Percentiles rank a stretch among this genome's conserved stretches.
These are phyloP conservation scores for Rhinocladiella similis DNA, from an alignment of 2,329 filamentous ascomycete genomes.

Conservation along the genomic window DNA sequence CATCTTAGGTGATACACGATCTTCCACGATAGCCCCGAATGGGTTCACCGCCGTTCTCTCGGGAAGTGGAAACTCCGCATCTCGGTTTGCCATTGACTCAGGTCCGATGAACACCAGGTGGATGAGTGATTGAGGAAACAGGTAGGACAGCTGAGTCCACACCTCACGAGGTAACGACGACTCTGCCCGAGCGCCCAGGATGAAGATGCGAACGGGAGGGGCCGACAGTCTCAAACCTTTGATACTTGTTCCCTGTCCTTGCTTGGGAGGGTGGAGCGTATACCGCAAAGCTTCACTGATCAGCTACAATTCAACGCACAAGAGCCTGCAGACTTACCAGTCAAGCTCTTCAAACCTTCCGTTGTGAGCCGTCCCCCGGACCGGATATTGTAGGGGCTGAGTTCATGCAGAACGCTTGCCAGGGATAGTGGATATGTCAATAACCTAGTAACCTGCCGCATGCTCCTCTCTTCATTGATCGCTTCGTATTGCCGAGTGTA, in stretches of 20 bases:
- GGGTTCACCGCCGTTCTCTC: conserved; percentile 82
- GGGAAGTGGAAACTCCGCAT: conserved; percentile 88
- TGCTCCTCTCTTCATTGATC: conserved; percentile 83
- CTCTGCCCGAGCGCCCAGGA: conserved; percentile 93
- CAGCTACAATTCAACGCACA: conserved; percentile 13
- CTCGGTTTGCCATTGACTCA: conserved; percentile 92
- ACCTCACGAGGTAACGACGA: conserved; percentile 91
- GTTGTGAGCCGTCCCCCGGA: conserved; percentile 73
- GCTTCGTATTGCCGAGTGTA: conserved; percentile 91
- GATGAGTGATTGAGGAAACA: conserved; percentile 89
- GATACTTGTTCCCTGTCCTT: conserved; percentile 72
- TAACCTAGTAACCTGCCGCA: conserved; percentile 90
- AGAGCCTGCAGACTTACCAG: conserved; percentile 61
- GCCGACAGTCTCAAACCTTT: conserved; percentile 78
- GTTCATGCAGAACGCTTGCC: conserved; percentile 86
- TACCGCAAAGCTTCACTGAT: conserved; percentile 73
- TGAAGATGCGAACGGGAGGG: conserved; percentile 86
- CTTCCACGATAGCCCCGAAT: conserved; percentile 91
- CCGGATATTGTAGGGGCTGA: conserved; percentile 86
- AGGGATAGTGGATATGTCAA: conserved; percentile 93
- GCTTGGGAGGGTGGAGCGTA: conserved; percentile 82
- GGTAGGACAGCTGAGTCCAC: conserved; percentile 90
- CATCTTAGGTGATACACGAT: conserved; percentile 81
- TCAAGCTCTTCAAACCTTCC: conserved; percentile 91
- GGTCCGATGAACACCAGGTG: conserved; percentile 94